Evolutionary conservation across 257 asterid genomes (phyloP).

Genomic region (Nicotiana tabacum): DNA sequence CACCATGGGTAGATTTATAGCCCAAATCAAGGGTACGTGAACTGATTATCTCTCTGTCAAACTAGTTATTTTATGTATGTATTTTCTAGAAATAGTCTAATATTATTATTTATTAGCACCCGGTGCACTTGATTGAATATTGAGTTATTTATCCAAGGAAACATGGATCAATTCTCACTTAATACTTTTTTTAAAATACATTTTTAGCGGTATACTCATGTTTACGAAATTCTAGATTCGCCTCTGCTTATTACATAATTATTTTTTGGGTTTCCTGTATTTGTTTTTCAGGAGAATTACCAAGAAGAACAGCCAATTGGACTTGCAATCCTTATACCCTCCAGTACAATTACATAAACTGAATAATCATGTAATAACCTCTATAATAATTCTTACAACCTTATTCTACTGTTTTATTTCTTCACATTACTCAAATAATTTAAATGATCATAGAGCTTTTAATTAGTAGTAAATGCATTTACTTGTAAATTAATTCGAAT

Average conservation of each 20-base stretch:
- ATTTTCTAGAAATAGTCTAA: no score
- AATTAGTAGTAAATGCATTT: not conserved
- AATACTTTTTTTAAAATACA: no score
- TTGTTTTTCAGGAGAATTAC: conserved; percentile 27
- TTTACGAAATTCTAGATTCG: no score
- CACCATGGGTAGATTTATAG: no score
- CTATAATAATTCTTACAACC: not conserved
- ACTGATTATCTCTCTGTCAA: no score
- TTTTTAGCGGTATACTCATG: no score
- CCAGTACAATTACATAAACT: conserved; percentile 44
- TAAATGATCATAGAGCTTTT: not conserved
- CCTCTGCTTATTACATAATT: not conserved
- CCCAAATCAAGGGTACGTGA: no score
- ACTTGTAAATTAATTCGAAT: not conserved
- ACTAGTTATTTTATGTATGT: no score
- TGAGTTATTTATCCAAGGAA: no score
- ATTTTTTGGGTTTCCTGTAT: not conserved
- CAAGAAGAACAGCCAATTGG: conserved; percentile 19
- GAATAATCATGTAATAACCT: conserved; percentile 30
- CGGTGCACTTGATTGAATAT: no score
- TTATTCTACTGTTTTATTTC: not conserved
- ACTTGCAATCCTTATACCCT: conserved; percentile 27
- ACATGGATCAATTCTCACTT: no score
- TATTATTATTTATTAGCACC: no score
- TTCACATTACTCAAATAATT: not conserved